These are phyloP conservation scores for Microbotryum violaceum DNA, from an alignment of 1,284 basidiomycete species.

Conservation along the genomic window DNA sequence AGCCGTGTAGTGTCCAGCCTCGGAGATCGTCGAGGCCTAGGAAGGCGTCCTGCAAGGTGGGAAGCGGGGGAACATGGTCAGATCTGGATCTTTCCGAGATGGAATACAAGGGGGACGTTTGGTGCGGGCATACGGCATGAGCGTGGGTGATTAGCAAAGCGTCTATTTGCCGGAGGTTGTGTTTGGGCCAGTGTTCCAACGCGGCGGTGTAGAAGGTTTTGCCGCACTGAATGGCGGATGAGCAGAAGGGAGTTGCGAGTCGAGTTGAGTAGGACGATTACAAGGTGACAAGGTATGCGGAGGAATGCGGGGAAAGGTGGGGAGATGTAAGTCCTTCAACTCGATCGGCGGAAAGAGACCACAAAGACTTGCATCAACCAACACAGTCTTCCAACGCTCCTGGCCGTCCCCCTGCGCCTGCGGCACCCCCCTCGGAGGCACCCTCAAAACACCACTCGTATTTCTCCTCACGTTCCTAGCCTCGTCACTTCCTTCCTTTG, in stretches of 20 bases:
- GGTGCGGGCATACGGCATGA: slow-evolving; percentile 16
- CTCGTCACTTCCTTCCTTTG: slow-evolving; percentile 39
- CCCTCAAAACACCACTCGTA: slow-evolving; percentile 54
- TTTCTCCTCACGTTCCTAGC: slow-evolving; percentile 65
- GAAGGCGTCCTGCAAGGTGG: slow-evolving; percentile 48
- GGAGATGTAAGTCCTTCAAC: too few species aligned
- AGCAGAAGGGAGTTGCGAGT: too few species aligned
- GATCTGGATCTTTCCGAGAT: not conserved
- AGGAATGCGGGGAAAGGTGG: too few species aligned
- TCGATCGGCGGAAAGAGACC: too few species aligned
- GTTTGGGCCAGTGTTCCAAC: slow-evolving; percentile 69
- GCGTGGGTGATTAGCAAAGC: slow-evolving; percentile 70
- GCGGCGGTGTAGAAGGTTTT: slow-evolving; percentile 71
- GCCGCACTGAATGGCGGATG: slow-evolving; percentile 46
- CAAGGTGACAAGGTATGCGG: too few species aligned
- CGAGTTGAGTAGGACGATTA: not conserved
- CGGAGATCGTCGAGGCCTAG: slow-evolving; percentile 74
- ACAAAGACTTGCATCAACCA: slow-evolving; percentile 51
- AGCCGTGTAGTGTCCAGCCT: slow-evolving; percentile 62
- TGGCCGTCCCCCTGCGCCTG: slow-evolving; percentile 44
- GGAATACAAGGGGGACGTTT: not conserved
- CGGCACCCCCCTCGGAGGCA: not conserved
- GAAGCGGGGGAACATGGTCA: not conserved
- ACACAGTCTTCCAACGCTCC: slow-evolving; percentile 40
- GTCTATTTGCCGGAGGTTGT: slow-evolving; percentile 63